These are phyloP conservation scores for Paraurostyla sp. DNA, from an alignment of 73 alveolate genomes.

Conservation along the genomic window DNA sequence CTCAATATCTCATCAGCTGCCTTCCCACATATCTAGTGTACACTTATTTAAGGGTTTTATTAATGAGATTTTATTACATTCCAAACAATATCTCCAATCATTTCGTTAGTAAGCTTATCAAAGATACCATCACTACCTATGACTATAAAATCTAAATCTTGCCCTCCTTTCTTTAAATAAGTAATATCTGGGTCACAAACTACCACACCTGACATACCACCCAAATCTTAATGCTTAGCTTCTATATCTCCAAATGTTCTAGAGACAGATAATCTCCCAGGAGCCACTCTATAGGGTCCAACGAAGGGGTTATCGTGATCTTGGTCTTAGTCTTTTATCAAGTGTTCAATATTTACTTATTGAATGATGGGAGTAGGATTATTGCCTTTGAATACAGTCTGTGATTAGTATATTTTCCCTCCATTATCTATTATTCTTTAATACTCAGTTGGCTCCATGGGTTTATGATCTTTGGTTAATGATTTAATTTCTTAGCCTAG, in stretches of 20 bases:
- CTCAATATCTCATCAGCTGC: conserved; percentile 80
- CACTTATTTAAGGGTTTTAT: not conserved
- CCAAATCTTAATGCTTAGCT: conserved; percentile 84
- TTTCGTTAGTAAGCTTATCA: conserved; percentile 81
- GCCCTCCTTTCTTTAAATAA: conserved; percentile 62
- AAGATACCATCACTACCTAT: conserved; percentile 89
- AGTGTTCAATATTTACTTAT: conserved; percentile 29
- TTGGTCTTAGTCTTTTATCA: conserved; percentile 31
- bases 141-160: conserved; percentile 75
- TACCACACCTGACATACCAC: conserved; percentile 90
- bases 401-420: conserved; percentile 64
- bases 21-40: conserved; percentile 79
- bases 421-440: conserved; percentile 47
- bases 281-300: conserved; percentile 89
- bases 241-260: conserved; percentile 93
- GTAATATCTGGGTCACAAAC: conserved; percentile 90
- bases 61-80: not conserved
- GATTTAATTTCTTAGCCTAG: conserved; percentile 76
- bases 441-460: conserved; percentile 55
- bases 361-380: conserved; percentile 59
- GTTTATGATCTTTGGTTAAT: conserved; percentile 65
- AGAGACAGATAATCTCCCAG: conserved; percentile 86
- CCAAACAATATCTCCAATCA: conserved; percentile 75
- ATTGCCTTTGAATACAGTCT: conserved; percentile 48
- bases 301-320: conserved; percentile 67